A percentile compares a stretch with the other conserved stretches of the same genome.
Evolutionary conservation across 2,329 filamentous ascomycete species (phyloP).

Genomic region (Xylaria sp.): DNA sequence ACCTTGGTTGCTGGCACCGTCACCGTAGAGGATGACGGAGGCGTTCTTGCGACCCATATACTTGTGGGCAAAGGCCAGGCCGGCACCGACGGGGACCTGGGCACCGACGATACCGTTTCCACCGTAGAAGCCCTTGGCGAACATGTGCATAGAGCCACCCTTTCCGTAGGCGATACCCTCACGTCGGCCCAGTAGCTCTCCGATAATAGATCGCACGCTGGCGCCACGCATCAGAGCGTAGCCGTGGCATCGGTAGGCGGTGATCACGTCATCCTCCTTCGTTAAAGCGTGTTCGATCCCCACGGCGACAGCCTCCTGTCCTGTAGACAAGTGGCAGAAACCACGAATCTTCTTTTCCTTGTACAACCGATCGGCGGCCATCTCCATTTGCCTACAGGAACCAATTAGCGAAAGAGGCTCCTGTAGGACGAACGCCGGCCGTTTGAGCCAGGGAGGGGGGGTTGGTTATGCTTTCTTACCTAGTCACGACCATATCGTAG

Average conservation of each 20-base stretch:
- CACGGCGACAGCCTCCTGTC: conserved; percentile 96
- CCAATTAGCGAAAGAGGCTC: conserved; percentile 9
- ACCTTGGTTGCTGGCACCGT: conserved; percentile 98
- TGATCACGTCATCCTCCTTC: conserved; percentile 93
- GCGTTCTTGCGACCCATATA: conserved; percentile 89
- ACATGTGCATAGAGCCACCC: conserved; percentile 99
- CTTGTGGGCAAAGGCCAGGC: conserved; percentile 96
- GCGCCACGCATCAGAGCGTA: conserved; percentile 97
- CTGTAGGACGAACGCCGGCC: neutral
- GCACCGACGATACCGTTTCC: conserved; percentile 99
- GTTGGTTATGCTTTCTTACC: conserved; percentile 71
- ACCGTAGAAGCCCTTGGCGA: conserved; percentile 96
- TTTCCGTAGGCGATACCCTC: conserved; percentile 99
- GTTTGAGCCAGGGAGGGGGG: neutral
- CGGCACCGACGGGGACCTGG: conserved; percentile 96
- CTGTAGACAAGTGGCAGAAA: conserved; percentile 98
- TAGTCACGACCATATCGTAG: conserved; percentile 92
- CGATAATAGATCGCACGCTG: conserved; percentile 90
- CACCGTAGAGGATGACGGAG: conserved; percentile 91
- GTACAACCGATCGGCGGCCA: conserved; percentile 98
- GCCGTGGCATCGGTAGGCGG: conserved; percentile 98
- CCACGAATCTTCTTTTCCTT: conserved; percentile 99
- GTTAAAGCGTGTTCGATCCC: conserved; percentile 97
- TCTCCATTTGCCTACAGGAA: conserved; percentile 89
- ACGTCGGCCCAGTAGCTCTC: conserved; percentile 92